phyloP scores from a whole-genome alignment of 2,329 filamentous ascomycete genomes.

The Trichoderma hamatum region DNA sequence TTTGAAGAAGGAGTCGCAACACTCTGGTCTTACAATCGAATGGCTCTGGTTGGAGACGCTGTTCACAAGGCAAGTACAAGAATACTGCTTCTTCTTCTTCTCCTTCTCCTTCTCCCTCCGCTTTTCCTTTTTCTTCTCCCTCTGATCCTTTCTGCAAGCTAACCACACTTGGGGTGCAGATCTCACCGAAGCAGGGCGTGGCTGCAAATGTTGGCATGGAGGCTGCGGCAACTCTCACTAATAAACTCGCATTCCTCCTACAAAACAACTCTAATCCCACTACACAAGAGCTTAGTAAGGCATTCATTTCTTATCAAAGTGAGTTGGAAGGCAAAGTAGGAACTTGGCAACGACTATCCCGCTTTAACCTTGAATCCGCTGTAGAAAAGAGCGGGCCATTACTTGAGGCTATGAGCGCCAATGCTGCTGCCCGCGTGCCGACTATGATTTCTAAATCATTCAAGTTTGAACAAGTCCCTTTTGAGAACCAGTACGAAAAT shows the following conservation, averaged over 20 bases:
- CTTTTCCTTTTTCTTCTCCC: no score
- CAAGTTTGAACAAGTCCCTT: not conserved
- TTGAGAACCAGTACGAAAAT: not conserved
- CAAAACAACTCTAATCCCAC: not conserved
- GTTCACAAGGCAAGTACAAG: not conserved
- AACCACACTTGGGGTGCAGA: not conserved
- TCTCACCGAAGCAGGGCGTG: not conserved
- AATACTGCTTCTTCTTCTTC: not conserved
- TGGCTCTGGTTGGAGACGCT: not conserved
- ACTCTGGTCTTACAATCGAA: not conserved
- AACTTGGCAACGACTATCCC: not conserved
- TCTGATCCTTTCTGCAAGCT: not conserved
- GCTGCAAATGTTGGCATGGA: not conserved
- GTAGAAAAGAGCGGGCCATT: not conserved
- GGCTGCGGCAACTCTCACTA: not conserved
- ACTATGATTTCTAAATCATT: not conserved
- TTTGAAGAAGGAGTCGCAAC: not conserved
- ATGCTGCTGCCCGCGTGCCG: not conserved
- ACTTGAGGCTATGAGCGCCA: not conserved
- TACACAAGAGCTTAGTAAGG: not conserved
- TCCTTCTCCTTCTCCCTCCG: no score
- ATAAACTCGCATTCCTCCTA: not conserved
- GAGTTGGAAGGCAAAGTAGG: not conserved
- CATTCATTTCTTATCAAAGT: not conserved
- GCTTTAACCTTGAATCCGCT: not conserved